Percentiles rank a stretch among this genome's conserved stretches.
These are phyloP conservation scores for Lipomyces spencermartinsiae DNA, from an alignment of 805 yeast genomes.

Conservation along the genomic window DNA sequence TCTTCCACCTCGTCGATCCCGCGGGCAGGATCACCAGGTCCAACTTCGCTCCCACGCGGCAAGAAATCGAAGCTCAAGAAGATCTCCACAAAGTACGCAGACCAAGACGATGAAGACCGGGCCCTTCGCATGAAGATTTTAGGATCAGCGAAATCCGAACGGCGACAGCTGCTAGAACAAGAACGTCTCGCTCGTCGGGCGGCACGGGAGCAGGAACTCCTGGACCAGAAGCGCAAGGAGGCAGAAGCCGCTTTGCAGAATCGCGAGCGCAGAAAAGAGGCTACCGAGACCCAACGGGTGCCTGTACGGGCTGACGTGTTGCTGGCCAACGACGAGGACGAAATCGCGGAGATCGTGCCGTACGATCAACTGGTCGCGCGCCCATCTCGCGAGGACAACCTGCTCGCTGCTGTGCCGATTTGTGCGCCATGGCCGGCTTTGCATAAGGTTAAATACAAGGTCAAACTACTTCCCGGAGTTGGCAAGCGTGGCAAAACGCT, in stretches of 20 bases:
- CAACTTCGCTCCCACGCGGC: conserved; percentile 67
- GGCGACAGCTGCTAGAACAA: conserved; percentile 21
- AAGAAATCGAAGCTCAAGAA: conserved; percentile 84
- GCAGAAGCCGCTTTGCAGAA: conserved; percentile 48
- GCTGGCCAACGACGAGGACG: conserved; percentile 41
- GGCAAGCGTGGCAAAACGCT: conserved; percentile 89
- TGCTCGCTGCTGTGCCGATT: conserved; percentile 74
- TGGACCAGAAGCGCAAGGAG: conserved; percentile 28
- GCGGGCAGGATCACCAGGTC: conserved; percentile 25
- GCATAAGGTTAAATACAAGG: conserved; percentile 75
- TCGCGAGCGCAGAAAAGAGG: conserved; percentile 40
- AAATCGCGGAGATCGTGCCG: conserved; percentile 50
- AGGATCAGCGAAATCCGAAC: conserved; percentile 70
- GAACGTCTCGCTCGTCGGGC: conserved; percentile 41
- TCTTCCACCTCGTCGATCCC: conserved; percentile 4
- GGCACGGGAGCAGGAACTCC: conserved; percentile 28
- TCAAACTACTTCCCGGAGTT: conserved; percentile 77
- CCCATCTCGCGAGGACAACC: conserved; percentile 53
- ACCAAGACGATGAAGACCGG: conserved; percentile 91
- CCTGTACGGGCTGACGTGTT: conserved; percentile 28
- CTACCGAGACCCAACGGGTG: conserved; percentile 34
- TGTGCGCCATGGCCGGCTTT: conserved; percentile 94
- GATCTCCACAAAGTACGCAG: conserved; percentile 80
- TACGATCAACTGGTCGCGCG: conserved; percentile 49
- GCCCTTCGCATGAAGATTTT: conserved; percentile 74